Evolutionary conservation across 2,329 filamentous ascomycete species (phyloP).

Genomic region (Fusarium coicis): DNA sequence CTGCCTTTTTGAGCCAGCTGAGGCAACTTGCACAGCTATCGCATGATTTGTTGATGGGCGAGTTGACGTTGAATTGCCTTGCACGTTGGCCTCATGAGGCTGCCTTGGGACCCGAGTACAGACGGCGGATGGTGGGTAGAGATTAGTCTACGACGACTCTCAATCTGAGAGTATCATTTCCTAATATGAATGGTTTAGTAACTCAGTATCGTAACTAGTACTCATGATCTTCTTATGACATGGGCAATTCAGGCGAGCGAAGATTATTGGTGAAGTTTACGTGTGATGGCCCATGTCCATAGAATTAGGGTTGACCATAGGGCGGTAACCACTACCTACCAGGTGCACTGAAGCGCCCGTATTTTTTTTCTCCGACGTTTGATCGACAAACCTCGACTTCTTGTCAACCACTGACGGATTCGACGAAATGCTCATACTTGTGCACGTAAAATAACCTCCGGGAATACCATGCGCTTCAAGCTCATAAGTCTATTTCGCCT

Average conservation of each 20-base stretch:
- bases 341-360: neutral
- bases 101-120: neutral
- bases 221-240: neutral
- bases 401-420: neutral
- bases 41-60: neutral
- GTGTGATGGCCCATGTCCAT: neutral
- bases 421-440: neutral
- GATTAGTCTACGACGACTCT: neutral
- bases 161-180: neutral
- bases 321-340: neutral
- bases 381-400: neutral
- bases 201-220: too few species aligned
- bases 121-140: neutral
- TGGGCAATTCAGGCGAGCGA: neutral
- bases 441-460: neutral
- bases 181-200: accelerated
- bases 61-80: neutral
- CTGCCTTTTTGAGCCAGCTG: neutral
- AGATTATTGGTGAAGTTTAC: neutral
- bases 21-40: neutral
- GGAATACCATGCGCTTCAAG: neutral
- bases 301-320: neutral
- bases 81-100: neutral
- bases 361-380: neutral
- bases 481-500: neutral